Evolutionary conservation across 1,139 yeast genomes (phyloP), one percentile per base, ranked within the genome.

Genomic region (Arxiozyma heterogenica): DNA sequence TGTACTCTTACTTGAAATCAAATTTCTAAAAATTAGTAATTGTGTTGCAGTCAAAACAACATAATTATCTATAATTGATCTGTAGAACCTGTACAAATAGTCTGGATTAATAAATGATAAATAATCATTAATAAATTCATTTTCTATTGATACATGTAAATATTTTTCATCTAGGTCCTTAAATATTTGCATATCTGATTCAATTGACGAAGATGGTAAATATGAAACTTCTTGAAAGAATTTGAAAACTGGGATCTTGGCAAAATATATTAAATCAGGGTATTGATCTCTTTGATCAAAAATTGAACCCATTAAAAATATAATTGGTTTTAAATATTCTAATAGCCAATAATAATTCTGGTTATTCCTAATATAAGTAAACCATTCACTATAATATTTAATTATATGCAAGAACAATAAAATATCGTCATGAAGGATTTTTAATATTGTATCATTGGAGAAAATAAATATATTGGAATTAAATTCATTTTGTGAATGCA

Each of bases 91-190:
- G 3, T 60, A 58, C 11, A 72, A 53, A 49, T 68, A 71, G 4
- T 41, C 46, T 18, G 75, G 74, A 43, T 71, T 65, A 27, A 71
- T 56, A 21, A 61, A 62, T 0, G 72, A 60, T n/a, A 71, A 49
- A 41, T 69, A 62, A 11, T 63, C 65, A 0, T 53, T 43, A 3
- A 61, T 41, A 41, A 62, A 51, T 22, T 56, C 54, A 50, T 63
- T 64, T 3, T 55, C 55, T 2, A 54, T 45, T 1, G 59, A 47
- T 1, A 71, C 51, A 1, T 61, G 52, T 17, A 71, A 44, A 53
- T 61, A 66, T n/a, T 56, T 41, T 0, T 48, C 41, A 47, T 71
- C 73, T 3, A 72, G 47, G 3, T 48, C 42, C 1, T 45, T 20
- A 44, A 68, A 70, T 4, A 25, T n/a, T 15, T 44, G 22, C 20